Base-by-base conservation (phyloP, 768 basidiomycete genomes). In the Sporobolomyces phaffii region DNA sequence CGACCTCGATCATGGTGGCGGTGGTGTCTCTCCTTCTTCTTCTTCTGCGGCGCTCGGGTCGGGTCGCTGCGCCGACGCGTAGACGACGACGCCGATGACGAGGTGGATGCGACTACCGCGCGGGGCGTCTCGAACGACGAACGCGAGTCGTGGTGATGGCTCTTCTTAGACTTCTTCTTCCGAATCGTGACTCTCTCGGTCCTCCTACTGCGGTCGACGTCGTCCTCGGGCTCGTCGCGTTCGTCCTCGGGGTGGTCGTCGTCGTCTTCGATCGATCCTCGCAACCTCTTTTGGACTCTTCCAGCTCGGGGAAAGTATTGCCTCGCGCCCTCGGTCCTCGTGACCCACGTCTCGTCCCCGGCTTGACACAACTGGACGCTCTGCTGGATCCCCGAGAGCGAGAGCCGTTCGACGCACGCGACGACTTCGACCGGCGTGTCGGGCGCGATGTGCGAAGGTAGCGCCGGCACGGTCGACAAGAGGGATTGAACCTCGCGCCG, bases 351-450 rank as follows among this genome's bases (percentile, higher is more conserved):
- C 31, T 62, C 60, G 24, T 20, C 60, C 11, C 50, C 60, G 8
- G 51, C 61, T n/a, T 53, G 60, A 28, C 60, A 62, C 18, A 62
- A 24, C 28, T 62, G 60, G 22, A 62, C 60, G 31, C 40, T 43
- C 29, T 62, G 60, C 33, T 62, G 60, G 22, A 62, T 43, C 5
- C 50, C 50, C 17, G 28, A 43, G 22, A 52, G 41, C 8, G 50
- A 44, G 29, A 62, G 11, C 17, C 60, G 60, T 28, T 62, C 60
- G 50, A 52, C 38, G 51, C 40, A 51, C 9, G 45, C 49, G 38
- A 62, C 40, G 40, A 62, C 60, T 50, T 62, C 50, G 49, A 62
- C 60, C 3, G 38, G 60, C 20, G 56, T 58, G 40, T 62, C 41
- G 3, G 60, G 33, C 17, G 60, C 50, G 26, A 62, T 44, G 60